Evolutionary conservation across 148 eudicot genomes (phyloP).

Genomic region (Beta vulgaris): DNA sequence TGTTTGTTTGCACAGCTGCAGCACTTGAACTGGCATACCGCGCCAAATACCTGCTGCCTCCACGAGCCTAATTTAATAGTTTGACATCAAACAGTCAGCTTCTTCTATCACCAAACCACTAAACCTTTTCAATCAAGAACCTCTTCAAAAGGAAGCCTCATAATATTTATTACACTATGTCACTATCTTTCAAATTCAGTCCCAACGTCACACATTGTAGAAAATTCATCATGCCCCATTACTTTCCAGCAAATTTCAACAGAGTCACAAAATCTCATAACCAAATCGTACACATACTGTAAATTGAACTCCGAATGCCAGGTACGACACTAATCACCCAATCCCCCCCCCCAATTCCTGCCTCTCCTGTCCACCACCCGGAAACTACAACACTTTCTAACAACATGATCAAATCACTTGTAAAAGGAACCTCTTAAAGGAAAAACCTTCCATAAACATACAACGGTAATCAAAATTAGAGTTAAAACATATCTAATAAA

Average conservation of each 20-base stretch:
- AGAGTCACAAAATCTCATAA: not conserved
- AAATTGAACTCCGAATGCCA: too few relatives aligned
- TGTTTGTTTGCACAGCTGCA: conserved; percentile 53
- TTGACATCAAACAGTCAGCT: conserved; percentile 16
- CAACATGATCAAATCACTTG: not conserved
- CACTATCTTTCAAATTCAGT: too few relatives aligned
- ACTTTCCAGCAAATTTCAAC: too few relatives aligned
- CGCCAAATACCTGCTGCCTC: conserved; percentile 39
- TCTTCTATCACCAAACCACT: not conserved
- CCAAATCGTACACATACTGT: too few relatives aligned
- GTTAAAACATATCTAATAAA: not conserved
- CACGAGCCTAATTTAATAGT: conserved; percentile 47
- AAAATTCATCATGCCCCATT: not conserved
- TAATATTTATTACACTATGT: not conserved
- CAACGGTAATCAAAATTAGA: not conserved
- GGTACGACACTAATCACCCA: too few relatives aligned
- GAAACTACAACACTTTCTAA: too few relatives aligned
- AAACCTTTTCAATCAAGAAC: not conserved
- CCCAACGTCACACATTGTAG: too few relatives aligned
- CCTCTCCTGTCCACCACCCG: too few relatives aligned
- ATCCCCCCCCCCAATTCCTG: too few relatives aligned
- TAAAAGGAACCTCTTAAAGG: not conserved
- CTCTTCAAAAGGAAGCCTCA: not conserved
- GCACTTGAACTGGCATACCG: conserved; percentile 80
- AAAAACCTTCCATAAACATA: not conserved